phyloP scores from a whole-genome alignment of 1,139 yeast genomes.

The Hyphopichia burtonii region DNA sequence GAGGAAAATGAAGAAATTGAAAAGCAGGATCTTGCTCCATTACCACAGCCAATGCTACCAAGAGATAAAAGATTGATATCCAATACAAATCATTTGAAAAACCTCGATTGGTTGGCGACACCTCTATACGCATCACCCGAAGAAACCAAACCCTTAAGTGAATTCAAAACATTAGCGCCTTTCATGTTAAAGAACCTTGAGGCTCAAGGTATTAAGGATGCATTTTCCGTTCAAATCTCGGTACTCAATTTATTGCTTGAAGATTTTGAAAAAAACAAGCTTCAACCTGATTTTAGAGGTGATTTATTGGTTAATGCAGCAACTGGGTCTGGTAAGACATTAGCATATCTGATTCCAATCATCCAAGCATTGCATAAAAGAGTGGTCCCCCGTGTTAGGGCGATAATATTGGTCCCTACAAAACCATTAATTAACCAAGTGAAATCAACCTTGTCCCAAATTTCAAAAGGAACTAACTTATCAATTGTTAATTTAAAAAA shows the following conservation, averaged over 20 bases:
- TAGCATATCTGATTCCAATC: conserved; percentile 85
- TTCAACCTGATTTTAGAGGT: conserved; percentile 63
- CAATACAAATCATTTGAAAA: conserved; percentile 37
- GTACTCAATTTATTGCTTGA: conserved; percentile 58
- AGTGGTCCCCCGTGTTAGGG: conserved; percentile 71
- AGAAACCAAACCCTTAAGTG: conserved; percentile 38
- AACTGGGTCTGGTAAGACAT: conserved; percentile 95
- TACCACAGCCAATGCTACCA: conserved; percentile 79
- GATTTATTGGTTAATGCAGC: conserved; percentile 89
- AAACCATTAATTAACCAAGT: conserved; percentile 86
- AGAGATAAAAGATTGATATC: conserved; percentile 44
- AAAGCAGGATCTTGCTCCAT: conserved; percentile 61
- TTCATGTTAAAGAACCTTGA: conserved; percentile 47
- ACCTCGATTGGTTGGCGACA: conserved; percentile 63
- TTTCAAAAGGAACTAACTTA: conserved; percentile 69
- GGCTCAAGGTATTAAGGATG: conserved; percentile 45
- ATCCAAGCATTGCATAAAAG: conserved; percentile 64
- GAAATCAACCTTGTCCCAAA: conserved; percentile 54
- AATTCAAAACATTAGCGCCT: conserved; percentile 32
- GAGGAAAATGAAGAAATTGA: conserved; percentile 17
- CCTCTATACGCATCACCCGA: conserved; percentile 58
- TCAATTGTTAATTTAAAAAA: conserved; percentile 57
- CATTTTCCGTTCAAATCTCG: conserved; percentile 78
- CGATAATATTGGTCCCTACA: conserved; percentile 85
- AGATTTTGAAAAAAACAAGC: conserved; percentile 42